Evolutionary conservation across 2,329 filamentous ascomycete genomes (phyloP).

Genomic region (Trichoderma sp.): DNA sequence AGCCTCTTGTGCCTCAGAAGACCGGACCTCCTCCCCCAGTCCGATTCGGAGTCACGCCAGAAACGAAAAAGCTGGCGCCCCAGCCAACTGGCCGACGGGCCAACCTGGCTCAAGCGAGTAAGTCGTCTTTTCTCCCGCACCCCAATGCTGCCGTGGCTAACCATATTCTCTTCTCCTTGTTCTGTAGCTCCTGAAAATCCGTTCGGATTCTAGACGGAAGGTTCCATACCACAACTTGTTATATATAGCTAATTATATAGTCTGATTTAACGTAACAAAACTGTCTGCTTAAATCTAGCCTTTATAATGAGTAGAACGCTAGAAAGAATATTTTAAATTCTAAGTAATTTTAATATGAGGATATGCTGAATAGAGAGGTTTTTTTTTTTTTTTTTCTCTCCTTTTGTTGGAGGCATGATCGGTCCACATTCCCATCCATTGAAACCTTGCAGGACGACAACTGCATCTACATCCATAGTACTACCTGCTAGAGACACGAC

Average conservation of each 20-base stretch:
- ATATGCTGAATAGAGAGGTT: not conserved
- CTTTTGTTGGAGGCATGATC: not conserved
- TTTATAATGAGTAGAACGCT: conserved; percentile 13
- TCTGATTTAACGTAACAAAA: conserved; percentile 7
- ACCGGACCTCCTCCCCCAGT: conserved; percentile 76
- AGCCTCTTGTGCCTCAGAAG: conserved; percentile 45
- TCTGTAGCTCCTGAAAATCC: conserved; percentile 51
- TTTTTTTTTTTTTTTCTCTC: no score
- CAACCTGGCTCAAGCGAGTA: conserved; percentile 93
- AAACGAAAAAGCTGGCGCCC: conserved; percentile 72
- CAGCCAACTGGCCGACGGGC: conserved; percentile 88
- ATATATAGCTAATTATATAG: conserved; percentile 16
- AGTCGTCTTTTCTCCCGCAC: conserved; percentile 45
- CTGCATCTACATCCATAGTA: not conserved
- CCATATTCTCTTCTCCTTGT: not conserved
- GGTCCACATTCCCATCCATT: no score
- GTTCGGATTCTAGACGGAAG: conserved; percentile 45
- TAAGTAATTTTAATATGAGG: conserved; percentile 18
- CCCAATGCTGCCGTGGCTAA: not conserved
- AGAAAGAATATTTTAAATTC: not conserved
- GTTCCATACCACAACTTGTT: not conserved
- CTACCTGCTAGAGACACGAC: no score
- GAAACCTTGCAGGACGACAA: no score
- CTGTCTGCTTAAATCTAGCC: conserved; percentile 9
- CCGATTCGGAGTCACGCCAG: conserved; percentile 74